Evolutionary conservation across 495 filamentous ascomycete genomes (phyloP), one percentile per base, ranked within the genome.

Genomic region (Xanthoparmelia taractica): DNA sequence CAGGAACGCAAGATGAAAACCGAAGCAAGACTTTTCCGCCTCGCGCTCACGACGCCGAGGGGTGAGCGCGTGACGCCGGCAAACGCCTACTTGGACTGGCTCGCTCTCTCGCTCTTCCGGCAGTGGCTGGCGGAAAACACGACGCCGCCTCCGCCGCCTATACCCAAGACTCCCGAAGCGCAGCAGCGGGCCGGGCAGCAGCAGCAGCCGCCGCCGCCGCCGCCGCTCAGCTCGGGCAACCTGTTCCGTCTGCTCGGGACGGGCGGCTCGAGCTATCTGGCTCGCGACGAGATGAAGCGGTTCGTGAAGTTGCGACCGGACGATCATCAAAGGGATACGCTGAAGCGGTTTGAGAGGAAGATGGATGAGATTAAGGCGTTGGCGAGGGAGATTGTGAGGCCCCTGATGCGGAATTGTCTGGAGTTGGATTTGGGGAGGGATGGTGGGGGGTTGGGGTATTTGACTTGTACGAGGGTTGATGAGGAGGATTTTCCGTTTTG

Each of bases 111-210:
- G 20, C 78, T 96, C 18, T 97, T 96, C 72, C 79, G 92, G 11
- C 90, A 95, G 72, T 96, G 91, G 92, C 77, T 97, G 0, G 89
- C 90, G 1, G 92, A 96, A 61, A 92, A 87, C 70, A 95, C 88
- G 8, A 84, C 88, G 1, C 89, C 88, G 6, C 82, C 87, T 2
- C 83, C 82, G 11, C 69, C 79, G 5, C 76, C 80, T 0, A 76
- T 80, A 12, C 76, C 76, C 63, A 79, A 77, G 66, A 78, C 40
- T 11, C 50, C 33, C 13, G 61, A 76, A 57, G 61, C 75, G 15
- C 50, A 54, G 36, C 57, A 70, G 31, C 68, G 65, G 40, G 57
- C 55, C 56, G 57, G 47, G 52, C 67, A 54, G 60, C 66, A 62
- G 60, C 69, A 47, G 72, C 61, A 66, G 58, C 68, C 27, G 38